Base-by-base conservation (phyloP, 2,329 filamentous ascomycete genomes). In the Fusarium ambrosium region DNA sequence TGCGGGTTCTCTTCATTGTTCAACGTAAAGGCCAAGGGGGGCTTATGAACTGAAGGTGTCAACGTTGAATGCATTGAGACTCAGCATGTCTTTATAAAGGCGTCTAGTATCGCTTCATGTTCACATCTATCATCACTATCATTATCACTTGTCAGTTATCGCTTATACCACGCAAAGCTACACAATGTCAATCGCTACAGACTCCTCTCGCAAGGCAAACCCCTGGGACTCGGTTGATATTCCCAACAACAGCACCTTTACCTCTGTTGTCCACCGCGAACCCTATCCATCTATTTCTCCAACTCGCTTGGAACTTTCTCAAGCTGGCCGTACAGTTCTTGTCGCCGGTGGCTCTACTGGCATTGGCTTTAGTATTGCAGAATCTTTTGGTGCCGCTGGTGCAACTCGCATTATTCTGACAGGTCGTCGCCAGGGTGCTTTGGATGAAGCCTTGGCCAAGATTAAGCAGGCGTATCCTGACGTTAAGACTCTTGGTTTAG, bases 291-390 rank as follows among this genome's bases (percentile, higher is more conserved):
- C 55, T 8, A 59, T 59, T 16, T 59, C 55, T n/a, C 55, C 55
- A n/a, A 24, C 20, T 59, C 80, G 81, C 0, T 82, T 83, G 0
- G 81, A 82, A 69, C 80, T 86, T 29, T 82, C 79, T 11, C 84
- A 86, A 41, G 76, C 78, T 4, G 84, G 84, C 7, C 77, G 78
- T 16, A 91, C 87, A 4, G 89, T 92, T 8, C 84, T 94, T 13
- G 89, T 94, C 78, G 92, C 90, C 2, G 92, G 92, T 51, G 91
- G 88, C n/a, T 88, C 89, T 1, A 87, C 86, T 0, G 91, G 92
- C 43, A 90, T 94, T 64, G 92, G 92, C 6, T 89, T 89, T 69
- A 88, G 90, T 1, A 88, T 92, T 11, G 91, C 91, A 2, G 85
- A 87, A 59, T 83, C 90, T 53, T 93, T 87, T 73, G 79, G 81